Conservation (phyloP, 371 early-diverging fungal genomes). For the Thermomucor indicae-seudaticae region DNA sequence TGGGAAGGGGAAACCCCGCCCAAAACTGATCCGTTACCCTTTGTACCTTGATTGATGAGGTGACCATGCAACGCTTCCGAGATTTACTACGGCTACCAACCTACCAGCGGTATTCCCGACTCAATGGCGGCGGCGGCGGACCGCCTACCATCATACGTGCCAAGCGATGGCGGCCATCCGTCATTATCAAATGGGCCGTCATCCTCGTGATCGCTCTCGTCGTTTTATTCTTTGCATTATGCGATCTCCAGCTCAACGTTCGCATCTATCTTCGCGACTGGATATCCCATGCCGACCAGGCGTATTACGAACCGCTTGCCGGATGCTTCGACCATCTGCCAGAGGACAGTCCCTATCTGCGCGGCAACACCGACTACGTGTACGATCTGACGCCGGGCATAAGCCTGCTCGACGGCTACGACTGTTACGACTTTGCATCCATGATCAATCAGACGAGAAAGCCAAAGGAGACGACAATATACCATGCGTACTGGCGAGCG, state of each 20-base stretch:
- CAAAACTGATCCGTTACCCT: too few species aligned
- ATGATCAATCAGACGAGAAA: conserved; percentile 18
- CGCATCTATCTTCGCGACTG: conserved; percentile 49
- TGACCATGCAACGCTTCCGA: conserved; percentile 6
- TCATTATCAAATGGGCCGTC: conserved; percentile 25
- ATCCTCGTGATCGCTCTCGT: conserved; percentile 11
- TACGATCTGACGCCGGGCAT: conserved; percentile 46
- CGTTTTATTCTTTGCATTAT: conserved; percentile 33
- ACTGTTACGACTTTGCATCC: conserved; percentile 51
- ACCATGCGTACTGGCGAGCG: conserved; percentile 53
- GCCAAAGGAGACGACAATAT: too few species aligned
- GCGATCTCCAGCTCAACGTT: conserved; percentile 42
- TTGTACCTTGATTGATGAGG: too few species aligned
- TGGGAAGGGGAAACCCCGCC: too few species aligned
- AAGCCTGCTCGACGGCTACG: conserved; percentile 40
- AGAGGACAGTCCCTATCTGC: conserved; percentile 30
- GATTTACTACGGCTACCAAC: conserved; percentile 3
- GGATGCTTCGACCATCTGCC: conserved; percentile 43
- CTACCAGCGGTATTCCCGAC: conserved; percentile 3
- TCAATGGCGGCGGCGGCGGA: conserved; percentile 1
- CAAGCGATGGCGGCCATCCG: conserved; percentile 26
- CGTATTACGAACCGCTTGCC: conserved; percentile 30
- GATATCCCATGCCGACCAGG: conserved; percentile 47
- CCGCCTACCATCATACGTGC: conserved; percentile 22
- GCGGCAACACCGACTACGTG: conserved; percentile 19